These are phyloP conservation scores for Schizosaccharomyces octosporus DNA, from an alignment of 805 yeast species.

Conservation along the genomic window DNA sequence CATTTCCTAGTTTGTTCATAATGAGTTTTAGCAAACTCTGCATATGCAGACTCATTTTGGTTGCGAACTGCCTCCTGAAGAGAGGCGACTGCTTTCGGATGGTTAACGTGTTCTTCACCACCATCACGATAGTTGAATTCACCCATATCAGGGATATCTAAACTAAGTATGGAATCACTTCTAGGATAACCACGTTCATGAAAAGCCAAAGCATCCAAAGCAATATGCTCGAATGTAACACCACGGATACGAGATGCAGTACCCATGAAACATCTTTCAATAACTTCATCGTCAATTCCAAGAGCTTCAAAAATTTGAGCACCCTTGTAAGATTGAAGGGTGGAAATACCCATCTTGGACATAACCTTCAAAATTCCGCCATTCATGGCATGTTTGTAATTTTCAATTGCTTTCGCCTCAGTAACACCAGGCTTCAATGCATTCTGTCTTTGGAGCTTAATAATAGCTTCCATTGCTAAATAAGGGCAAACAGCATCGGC, in stretches of 20 bases:
- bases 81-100: slow-evolving; percentile 82
- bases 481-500: slow-evolving; percentile 91
- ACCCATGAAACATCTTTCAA: slow-evolving; percentile 87
- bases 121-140: slow-evolving; percentile 98
- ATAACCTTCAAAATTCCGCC: slow-evolving; percentile 86
- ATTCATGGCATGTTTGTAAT: slow-evolving; percentile 66
- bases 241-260: slow-evolving; percentile 94
- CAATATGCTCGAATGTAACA: slow-evolving; percentile 81
- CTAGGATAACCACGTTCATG: slow-evolving; percentile 82
- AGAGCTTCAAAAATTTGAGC: slow-evolving; percentile 95
- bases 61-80: slow-evolving; percentile 96
- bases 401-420: slow-evolving; percentile 37
- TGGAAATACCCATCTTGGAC: slow-evolving; percentile 98
- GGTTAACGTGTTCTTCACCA: slow-evolving; percentile 85
- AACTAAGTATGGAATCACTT: slow-evolving; percentile 43
- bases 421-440: slow-evolving; percentile 26
- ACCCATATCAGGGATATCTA: slow-evolving; percentile 75
- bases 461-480: slow-evolving; percentile 68
- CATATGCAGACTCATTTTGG: slow-evolving; percentile 83
- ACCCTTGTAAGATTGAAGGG: slow-evolving; percentile 93
- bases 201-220: slow-evolving; percentile 84
- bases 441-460: slow-evolving; percentile 63
- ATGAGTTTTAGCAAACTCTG: slow-evolving; percentile 69
- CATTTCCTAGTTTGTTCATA: slow-evolving; percentile 77
- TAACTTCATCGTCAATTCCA: slow-evolving; percentile 85